Evolutionary conservation across 2,329 filamentous ascomycete genomes (phyloP), one percentile per base, ranked within the genome.

Genomic region (Talaromyces pinophilus): DNA sequence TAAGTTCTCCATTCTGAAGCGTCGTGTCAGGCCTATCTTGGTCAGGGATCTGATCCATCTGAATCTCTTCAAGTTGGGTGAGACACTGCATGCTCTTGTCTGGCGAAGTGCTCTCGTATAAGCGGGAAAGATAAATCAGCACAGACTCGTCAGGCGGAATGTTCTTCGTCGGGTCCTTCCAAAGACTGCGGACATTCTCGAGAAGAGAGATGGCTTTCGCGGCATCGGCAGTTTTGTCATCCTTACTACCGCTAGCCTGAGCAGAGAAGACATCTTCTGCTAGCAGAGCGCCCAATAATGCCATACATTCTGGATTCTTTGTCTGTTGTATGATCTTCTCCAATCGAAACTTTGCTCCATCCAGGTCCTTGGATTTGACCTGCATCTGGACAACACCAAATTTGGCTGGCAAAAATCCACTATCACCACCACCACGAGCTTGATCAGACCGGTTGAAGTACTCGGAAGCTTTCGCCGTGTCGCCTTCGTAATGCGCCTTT

Each of bases 81-180:
- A 99, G 85, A 73, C 94, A 98, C 75, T 95, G 91, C 65, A 98
- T 83, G 65, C 93, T 95, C 81, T 95, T 96, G 30, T 98, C 93
- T 0, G 95, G 92, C 28, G 89, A 85, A 5, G 94, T 91, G 3
- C 79, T 84, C 80, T 99, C 96, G 75, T 98, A 98, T 0, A 99
- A 85, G 28, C 94, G 88, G 25, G 95, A 92, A 44, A 99, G 86
- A 71, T 97, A 98, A 30, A 99, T 85, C 28, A 99, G 83, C 5
- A 99, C 93, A 0, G 93, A 90, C 22, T 93, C 86, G 75, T 99
- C 95, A 0, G 92, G 89, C 0, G 87, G 82, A 3, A 93, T 80
- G 68, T 92, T 92, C 79, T 91, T 94, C 81, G 95, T 96, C 3
- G 92, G 85, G 70, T 98, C 93, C 79, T 94, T 97, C 95, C 95